Conservation (phyloP, 345 rosid genomes). For the Rhodomyrtus tomentosa region DNA sequence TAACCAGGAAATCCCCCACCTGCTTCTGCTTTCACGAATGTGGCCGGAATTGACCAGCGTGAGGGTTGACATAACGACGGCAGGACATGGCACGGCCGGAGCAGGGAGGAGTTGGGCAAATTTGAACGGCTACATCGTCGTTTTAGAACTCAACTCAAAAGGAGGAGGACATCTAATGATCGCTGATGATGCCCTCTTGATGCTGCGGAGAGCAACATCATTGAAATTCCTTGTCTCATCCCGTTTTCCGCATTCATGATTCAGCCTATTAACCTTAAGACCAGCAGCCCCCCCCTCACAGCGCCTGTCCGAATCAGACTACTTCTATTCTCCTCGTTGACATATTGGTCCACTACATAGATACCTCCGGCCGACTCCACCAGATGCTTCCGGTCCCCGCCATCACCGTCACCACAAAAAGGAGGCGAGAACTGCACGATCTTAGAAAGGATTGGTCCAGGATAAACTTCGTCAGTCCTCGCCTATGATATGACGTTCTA, state of each 20-base stretch:
- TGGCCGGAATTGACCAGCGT: neutral
- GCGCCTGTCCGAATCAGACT: neutral
- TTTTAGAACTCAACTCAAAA: neutral
- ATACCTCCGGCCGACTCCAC: slow-evolving; percentile 7
- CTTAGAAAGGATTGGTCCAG: neutral
- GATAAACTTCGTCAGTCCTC: too few relatives aligned
- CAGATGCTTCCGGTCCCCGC: neutral
- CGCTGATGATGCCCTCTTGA: neutral
- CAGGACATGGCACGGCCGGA: neutral
- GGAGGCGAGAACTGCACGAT: neutral
- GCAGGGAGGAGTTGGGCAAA: neutral
- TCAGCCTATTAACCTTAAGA: slow-evolving; percentile 22
- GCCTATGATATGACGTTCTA: neutral
- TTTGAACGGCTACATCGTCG: neutral
- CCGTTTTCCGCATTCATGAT: too few relatives aligned
- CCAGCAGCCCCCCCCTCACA: neutral
- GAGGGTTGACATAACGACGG: neutral
- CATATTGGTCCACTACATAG: slow-evolving; percentile 1
- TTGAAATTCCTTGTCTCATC: slow-evolving; percentile 13
- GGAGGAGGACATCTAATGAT: neutral
- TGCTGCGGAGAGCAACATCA: slow-evolving; percentile 2
- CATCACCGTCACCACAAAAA: neutral
- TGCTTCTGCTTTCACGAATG: neutral
- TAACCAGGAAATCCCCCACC: neutral
- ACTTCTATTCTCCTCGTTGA: neutral